Evolutionary conservation across 164 flowering plant species (phyloP).

Genomic region (Hamamelis virginiana): DNA sequence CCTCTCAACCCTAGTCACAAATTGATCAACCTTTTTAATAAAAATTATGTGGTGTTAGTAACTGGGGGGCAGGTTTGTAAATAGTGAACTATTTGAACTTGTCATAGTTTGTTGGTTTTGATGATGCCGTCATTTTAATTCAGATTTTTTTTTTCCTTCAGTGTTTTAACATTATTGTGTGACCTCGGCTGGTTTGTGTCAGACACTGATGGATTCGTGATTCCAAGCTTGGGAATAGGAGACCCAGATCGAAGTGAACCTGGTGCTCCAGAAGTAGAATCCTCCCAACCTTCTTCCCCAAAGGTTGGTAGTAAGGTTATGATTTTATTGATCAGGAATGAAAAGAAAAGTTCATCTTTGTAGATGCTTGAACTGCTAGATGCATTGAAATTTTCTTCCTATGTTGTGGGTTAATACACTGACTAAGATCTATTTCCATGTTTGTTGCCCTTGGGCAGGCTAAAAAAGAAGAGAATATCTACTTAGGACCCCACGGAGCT

Average conservation of each 20-base stretch:
- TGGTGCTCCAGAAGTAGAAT: conserved; percentile 36
- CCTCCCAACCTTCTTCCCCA: conserved; percentile 35
- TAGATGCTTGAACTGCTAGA: too few relatives aligned
- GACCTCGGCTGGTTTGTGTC: conserved; percentile 7
- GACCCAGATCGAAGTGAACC: conserved; percentile 31
- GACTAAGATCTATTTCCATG: neutral
- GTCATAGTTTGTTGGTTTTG: neutral
- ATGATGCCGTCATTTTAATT: neutral
- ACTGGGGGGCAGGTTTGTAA: neutral
- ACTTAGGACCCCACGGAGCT: conserved; percentile 93
- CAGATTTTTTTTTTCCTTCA: neutral
- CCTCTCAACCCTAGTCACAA: too few relatives aligned
- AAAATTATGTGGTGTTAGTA: neutral
- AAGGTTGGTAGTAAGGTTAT: conserved; percentile 37
- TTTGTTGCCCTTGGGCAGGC: conserved; percentile 31
- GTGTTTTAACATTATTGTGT: neutral
- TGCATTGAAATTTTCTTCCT: too few relatives aligned
- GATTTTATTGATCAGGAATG: neutral
- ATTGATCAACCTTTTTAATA: too few relatives aligned
- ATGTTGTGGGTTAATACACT: neutral
- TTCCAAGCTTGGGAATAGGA: conserved; percentile 75
- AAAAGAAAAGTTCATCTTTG: too few relatives aligned
- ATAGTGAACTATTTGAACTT: neutral
- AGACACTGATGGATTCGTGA: conserved; percentile 92
- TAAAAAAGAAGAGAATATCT: conserved; percentile 64